Base-by-base conservation (phyloP, 768 basidiomycete species). In the Mycena venus region DNA sequence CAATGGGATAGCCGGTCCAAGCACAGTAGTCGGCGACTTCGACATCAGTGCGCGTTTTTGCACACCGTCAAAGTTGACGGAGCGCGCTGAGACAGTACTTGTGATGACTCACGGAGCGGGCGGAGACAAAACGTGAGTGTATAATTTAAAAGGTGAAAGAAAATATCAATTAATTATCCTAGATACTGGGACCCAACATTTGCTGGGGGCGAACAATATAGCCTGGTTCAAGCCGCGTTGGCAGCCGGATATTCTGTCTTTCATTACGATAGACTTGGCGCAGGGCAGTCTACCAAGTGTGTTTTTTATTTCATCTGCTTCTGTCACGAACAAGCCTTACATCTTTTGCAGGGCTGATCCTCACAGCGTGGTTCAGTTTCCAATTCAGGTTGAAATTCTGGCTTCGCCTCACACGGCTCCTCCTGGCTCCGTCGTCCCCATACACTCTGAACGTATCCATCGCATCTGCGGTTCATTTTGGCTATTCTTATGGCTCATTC, bases 171-270 rank as follows among this genome's bases (percentile, higher is more conserved):
- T 51, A 15, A 23, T 47, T 15, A 17, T 11, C 19, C n/a, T 25
- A 56, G 70, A 29, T 71, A 71, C 40, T 71, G 70, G 70, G 70
- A 71, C 60, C 70, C 70, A 11, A 63, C 70, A 32, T 64, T 71
- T 23, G 34, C 15, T 3, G 70, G 62, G 27, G 70, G 36, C 14
- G 61, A 55, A 29, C 25, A 56, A 15, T 71, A 71, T 40, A 71
- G 70, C 19, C 42, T 71, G 15, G 36, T 63, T 25, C 70, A 71
- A 19, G 61, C 70, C 12, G 70, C 70, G n/a, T n/a, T n/a, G n/a
- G n/a, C n/a, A n/a, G n/a, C n/a, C n/a, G n/a, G n/a, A n/a, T n/a
- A n/a, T n/a, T 63, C 61, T 32, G 70, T 71, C 29, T 71, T 71
- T 27, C 61, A 63, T 19, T 71, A 71, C 31, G 70, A 71, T 38